A percentile compares a stretch with the other conserved stretches of the same genome.
phyloP scores from a whole-genome alignment of 2,329 filamentous ascomycete species.

The Teratosphaeria destructans region DNA sequence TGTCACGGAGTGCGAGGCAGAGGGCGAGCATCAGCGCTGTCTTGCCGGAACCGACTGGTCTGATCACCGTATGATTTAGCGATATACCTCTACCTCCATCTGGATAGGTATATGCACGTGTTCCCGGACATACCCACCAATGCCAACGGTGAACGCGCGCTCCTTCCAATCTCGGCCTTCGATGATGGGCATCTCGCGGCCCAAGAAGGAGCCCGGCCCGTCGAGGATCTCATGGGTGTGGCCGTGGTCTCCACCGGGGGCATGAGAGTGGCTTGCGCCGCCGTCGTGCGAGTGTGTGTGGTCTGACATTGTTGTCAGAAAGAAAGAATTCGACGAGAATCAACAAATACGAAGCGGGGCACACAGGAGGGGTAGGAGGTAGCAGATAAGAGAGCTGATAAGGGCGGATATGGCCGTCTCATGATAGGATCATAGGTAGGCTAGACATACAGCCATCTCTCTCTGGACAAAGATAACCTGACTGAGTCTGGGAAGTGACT shows the following conservation, averaged over 20 bases:
- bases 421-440: neutral
- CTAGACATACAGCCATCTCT: no score
- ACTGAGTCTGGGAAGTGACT: no score
- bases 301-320: neutral
- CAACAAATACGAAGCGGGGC: neutral
- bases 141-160: conserved; percentile 90
- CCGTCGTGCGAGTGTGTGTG: conserved; percentile 30
- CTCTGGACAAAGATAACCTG: no score
- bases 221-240: conserved; percentile 94
- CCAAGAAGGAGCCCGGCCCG: conserved; percentile 80
- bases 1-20: conserved; percentile 68
- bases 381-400: neutral
- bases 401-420: neutral
- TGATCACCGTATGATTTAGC: conserved; percentile 27
- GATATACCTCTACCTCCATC: neutral
- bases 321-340: neutral
- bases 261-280: conserved; percentile 27
- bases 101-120: neutral
- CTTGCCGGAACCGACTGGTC: conserved; percentile 93
- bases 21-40: conserved; percentile 93
- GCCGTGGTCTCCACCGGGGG: conserved; percentile 59
- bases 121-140: conserved; percentile 64
- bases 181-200: conserved; percentile 85
- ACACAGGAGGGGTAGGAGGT: neutral
- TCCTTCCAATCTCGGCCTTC: conserved; percentile 81